phyloP scores from a whole-genome alignment of 306 rosid genomes.

The Canavalia gladiata region DNA sequence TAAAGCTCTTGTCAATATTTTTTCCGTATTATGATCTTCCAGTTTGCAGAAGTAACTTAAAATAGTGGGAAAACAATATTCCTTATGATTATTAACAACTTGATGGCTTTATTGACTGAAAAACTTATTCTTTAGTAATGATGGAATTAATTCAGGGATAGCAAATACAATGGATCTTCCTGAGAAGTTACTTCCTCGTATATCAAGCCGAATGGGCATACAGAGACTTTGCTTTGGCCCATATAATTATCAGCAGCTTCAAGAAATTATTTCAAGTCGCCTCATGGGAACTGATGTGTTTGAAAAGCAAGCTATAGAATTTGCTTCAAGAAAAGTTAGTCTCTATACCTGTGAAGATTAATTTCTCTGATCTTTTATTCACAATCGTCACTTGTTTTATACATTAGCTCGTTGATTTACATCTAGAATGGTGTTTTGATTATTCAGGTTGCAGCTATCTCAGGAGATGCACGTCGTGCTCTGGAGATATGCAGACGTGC shows the following conservation, averaged over 20 bases:
- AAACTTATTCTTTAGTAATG: slow-evolving; percentile 39
- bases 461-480: slow-evolving; percentile 99
- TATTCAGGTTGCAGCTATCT: slow-evolving; percentile 91
- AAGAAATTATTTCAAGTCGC: slow-evolving; percentile 89
- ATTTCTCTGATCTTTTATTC: slow-evolving; percentile 28
- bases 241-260: slow-evolving; percentile 90
- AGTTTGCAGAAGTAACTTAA: background rate
- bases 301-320: slow-evolving; percentile 86
- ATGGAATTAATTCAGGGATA: slow-evolving; percentile 70
- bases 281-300: slow-evolving; percentile 88
- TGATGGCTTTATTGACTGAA: slow-evolving; percentile 40
- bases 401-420: slow-evolving; percentile 27
- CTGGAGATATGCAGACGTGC: slow-evolving; percentile 94
- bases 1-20: slow-evolving; percentile 9
- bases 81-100: slow-evolving; percentile 24
- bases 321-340: slow-evolving; percentile 88
- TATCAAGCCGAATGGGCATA: slow-evolving; percentile 98
- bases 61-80: slow-evolving; percentile 26
- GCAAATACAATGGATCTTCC: slow-evolving; percentile 99
- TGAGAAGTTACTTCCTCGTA: slow-evolving; percentile 98
- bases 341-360: slow-evolving; percentile 36
- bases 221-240: slow-evolving; percentile 98
- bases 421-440: slow-evolving; percentile 38
- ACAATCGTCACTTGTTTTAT: slow-evolving; percentile 25
- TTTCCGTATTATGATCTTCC: slow-evolving; percentile 26